Evolutionary conservation across 306 rosid species (phyloP), one percentile per base, ranked within the genome.

Genomic region (Prunus mume): DNA sequence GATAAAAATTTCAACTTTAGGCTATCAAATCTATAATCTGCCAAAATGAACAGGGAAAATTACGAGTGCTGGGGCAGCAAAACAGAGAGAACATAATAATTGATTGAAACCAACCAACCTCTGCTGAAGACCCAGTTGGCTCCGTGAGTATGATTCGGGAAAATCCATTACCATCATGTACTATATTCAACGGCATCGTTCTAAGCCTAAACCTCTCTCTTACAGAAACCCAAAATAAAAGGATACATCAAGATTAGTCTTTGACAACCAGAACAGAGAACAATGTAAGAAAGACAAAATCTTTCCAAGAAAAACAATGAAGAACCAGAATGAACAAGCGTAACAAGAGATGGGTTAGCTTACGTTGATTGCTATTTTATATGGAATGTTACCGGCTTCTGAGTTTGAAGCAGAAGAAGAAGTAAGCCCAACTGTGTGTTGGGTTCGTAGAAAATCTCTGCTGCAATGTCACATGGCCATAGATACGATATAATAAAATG

Each of bases 121-220:
- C 92, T 2, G 84, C 91, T 30, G 94, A 87, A 60, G 94, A 86
- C 65, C 97, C 94, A 34, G 79, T 68, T 18, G 91, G 88, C 73
- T 91, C 97, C 38, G 90, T 83, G 68, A 91, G 82, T 58, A 80
- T 50, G 79, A 89, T 72, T 76, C 92, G 67, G 9, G 92, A 85
- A 24, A 86, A 79, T 72, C 91, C 92, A 78, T 84, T 80, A 5
- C 61, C 84, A 43, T 89, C 90, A 3, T 81, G 76, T 58, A 83
- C 80, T 56, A 86, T 57, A 69, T 86, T 89, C 73, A 81, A 77
- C 43, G 92, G 90, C 93, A 89, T 87, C 84, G 77, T 75, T 71
- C 74, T 73, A 46, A 66, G 81, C 74, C 74, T 15, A 61, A 83
- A 52, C 80, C 65, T 84, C 49, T 77, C 72, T 65, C 77, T 66